Evolutionary conservation across 495 filamentous ascomycete genomes (phyloP).

Genomic region (Melanomma pulvis-pyrius): DNA sequence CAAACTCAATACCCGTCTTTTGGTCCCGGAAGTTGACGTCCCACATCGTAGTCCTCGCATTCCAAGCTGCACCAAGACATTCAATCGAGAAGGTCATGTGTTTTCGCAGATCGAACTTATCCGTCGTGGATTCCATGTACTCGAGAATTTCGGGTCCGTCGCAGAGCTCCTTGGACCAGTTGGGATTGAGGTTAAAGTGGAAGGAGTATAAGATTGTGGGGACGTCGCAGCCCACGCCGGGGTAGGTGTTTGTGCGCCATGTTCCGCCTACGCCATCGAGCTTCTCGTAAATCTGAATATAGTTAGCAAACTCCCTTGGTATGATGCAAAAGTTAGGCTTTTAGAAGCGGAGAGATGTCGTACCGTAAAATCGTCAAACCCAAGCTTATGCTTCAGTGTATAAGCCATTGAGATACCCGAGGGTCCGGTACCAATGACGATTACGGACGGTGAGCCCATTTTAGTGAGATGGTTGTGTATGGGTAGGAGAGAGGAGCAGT

Average conservation of each 20-base stretch:
- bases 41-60: slow-evolving; percentile 35
- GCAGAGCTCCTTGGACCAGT: slow-evolving; percentile 42
- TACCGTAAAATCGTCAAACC: no score
- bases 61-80: slow-evolving; percentile 41
- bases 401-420: no score
- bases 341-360: no score
- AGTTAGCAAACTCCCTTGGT: no score
- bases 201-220: slow-evolving; percentile 42
- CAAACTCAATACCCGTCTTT: not conserved
- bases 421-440: no score
- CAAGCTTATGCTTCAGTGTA: no score
- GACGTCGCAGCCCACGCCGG: slow-evolving; percentile 41
- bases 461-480: no score
- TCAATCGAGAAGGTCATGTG: slow-evolving; percentile 38
- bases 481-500: no score
- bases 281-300: no score
- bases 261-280: slow-evolving; percentile 39
- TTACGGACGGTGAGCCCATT: no score
- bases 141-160: slow-evolving; percentile 40
- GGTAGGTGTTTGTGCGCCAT: slow-evolving; percentile 43
- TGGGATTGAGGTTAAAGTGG: slow-evolving; percentile 42
- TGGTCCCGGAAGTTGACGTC: slow-evolving; percentile 39
- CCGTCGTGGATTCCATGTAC: slow-evolving; percentile 46
- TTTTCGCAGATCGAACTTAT: slow-evolving; percentile 42
- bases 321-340: no score